Base-by-base conservation (phyloP, 1,284 basidiomycete genomes). In the Rhodofomes roseus region DNA sequence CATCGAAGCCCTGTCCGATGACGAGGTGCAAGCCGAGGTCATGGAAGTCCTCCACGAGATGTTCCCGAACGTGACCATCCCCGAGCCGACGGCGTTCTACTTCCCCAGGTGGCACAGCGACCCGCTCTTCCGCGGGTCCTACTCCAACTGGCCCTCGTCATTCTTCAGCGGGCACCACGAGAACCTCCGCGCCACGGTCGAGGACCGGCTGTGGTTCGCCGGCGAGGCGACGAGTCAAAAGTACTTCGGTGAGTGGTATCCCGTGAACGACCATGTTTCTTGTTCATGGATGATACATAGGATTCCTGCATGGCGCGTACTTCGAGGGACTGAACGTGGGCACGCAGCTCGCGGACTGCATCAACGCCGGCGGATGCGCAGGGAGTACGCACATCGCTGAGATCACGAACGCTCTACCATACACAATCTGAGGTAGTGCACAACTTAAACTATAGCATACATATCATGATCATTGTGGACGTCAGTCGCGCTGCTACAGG, bases 111-210 rank as follows among this genome's bases (percentile, higher is more conserved):
- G 87, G 87, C 70, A 76, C 50, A 69, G 69, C 7, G 78, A 87
- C 65, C 80, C 80, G 11, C 72, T 89, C 29, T 86, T 77, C 71
- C 78, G 83, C 16, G 87, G 87, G 9, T 83, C 84, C n/a, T 89
- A 85, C 67, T 84, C 82, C 18, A 88, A 88, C 65, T 88, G 85
- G 84, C 85, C 85, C 0, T 70, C 85, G 4, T 76, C 79, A 3
- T 84, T 85, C 62, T 73, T 80, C 41, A 76, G 73, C 8, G 75
- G 73, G 20, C 82, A 86, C 58, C 79, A 84, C 31, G 70, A 78
- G 34, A 85, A 87, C 65, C 67, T 88, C 54, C 75, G 82, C 52
- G 82, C 83, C 14, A 83, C 81, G 8, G 74, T 87, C 8, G 65
- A 72, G 2, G 71, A 74, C 9, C 74, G 77, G 27, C 71, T 88